Percentiles rank a stretch among this genome's conserved stretches.
These are phyloP conservation scores for Pyrenophora tritici-repentis DNA, from an alignment of 2,329 filamentous ascomycete species.

Conservation along the genomic window DNA sequence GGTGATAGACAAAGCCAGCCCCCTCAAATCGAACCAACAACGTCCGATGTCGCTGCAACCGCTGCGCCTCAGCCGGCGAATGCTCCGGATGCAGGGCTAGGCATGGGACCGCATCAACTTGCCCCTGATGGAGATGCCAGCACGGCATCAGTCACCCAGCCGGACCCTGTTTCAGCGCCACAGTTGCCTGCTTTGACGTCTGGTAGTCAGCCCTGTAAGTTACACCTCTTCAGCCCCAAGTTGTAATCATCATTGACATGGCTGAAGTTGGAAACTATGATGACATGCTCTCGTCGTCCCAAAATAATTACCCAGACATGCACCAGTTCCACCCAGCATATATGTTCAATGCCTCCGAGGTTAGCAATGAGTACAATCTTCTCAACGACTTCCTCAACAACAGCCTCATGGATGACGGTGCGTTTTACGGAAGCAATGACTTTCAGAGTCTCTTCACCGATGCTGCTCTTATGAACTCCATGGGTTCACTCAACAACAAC, in stretches of 20 bases:
- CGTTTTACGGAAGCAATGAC: slow-evolving; percentile 50
- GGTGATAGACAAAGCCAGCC: slow-evolving; percentile 38
- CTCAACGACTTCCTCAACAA: slow-evolving; percentile 96
- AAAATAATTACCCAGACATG: slow-evolving; percentile 91
- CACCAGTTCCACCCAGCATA: slow-evolving; percentile 91
- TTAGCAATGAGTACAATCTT: slow-evolving; percentile 94
- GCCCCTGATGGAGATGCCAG: slow-evolving; percentile 43
- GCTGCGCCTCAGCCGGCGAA: slow-evolving; percentile 36
- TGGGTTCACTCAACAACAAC: slow-evolving; percentile 47
- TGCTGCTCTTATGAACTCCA: slow-evolving; percentile 57
- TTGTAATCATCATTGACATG: slow-evolving; percentile 31
- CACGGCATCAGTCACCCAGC: slow-evolving; percentile 71
- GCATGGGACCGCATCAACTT: slow-evolving; percentile 44
- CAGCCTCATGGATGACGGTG: slow-evolving; percentile 76
- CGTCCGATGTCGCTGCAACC: slow-evolving; percentile 36
- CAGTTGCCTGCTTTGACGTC: slow-evolving; percentile 65
- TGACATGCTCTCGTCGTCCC: slow-evolving; percentile 73
- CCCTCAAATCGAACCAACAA: slow-evolving; percentile 35
- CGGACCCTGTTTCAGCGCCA: slow-evolving; percentile 69
- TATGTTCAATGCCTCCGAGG: slow-evolving; percentile 92
- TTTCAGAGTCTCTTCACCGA: slow-evolving; percentile 63
- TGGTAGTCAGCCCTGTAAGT: slow-evolving; percentile 77
- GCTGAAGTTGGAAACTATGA: slow-evolving; percentile 76
- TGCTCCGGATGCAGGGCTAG: slow-evolving; percentile 46
- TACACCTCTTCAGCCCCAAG: slow-evolving; percentile 36